Evolutionary conservation across 768 basidiomycete species (phyloP).

Genomic region (Hemileccinum rubropunctum): DNA sequence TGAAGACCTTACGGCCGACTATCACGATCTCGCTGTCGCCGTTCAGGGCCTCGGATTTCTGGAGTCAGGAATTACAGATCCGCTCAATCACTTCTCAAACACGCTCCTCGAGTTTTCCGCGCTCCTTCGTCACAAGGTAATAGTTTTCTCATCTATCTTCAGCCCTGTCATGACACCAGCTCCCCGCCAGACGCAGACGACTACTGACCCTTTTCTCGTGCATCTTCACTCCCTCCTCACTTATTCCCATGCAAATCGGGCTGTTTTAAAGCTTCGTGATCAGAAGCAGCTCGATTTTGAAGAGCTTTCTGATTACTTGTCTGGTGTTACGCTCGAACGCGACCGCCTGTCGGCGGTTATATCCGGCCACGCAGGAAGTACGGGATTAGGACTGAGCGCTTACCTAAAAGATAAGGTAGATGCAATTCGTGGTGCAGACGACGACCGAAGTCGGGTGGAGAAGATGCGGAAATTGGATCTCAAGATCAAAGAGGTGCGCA

Average conservation of each 20-base stretch:
- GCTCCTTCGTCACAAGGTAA: slow-evolving; percentile 77
- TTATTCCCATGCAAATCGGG: slow-evolving; percentile 91
- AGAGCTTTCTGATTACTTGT: slow-evolving; percentile 92
- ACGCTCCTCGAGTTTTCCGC: slow-evolving; percentile 94
- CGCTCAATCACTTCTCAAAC: slow-evolving; percentile 94
- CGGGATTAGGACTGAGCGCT: slow-evolving; percentile 78
- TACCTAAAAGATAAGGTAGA: slow-evolving; percentile 94
- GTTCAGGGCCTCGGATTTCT: slow-evolving; percentile 97
- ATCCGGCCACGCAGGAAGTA: slow-evolving; percentile 83
- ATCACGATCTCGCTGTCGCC: slow-evolving; percentile 94
- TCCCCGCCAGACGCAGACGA: slow-evolving; percentile 70
- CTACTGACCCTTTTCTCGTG: slow-evolving; percentile 85
- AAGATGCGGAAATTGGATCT: slow-evolving; percentile 89
- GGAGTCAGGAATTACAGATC: slow-evolving; percentile 98
- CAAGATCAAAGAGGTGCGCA: slow-evolving; percentile 89
- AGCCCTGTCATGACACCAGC: neutral
- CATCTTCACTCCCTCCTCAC: slow-evolving; percentile 89
- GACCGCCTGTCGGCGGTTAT: slow-evolving; percentile 90
- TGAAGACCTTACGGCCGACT: slow-evolving; percentile 96
- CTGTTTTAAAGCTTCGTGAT: slow-evolving; percentile 93
- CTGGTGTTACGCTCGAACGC: slow-evolving; percentile 88
- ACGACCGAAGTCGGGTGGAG: slow-evolving; percentile 89
- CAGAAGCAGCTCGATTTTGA: slow-evolving; percentile 99
- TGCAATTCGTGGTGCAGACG: slow-evolving; percentile 86
- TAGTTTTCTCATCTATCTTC: slow-evolving; percentile 17